Evolutionary conservation across 495 filamentous ascomycete genomes (phyloP).

Genomic region (Aspergillus indologenus): DNA sequence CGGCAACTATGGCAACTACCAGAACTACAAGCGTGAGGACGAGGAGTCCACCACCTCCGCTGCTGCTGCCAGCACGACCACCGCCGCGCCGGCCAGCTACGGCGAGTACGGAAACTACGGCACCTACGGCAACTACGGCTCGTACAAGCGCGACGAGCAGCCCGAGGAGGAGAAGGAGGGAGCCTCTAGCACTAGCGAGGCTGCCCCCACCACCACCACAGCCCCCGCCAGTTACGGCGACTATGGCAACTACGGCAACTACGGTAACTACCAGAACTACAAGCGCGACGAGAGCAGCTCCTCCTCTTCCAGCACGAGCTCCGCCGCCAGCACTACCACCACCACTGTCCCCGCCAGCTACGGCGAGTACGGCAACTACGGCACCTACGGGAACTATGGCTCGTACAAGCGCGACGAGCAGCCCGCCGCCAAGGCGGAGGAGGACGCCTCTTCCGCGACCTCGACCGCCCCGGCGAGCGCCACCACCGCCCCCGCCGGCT

Average conservation of each 20-base stretch:
- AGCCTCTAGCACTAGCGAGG: background rate
- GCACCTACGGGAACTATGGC: constrained; percentile 10
- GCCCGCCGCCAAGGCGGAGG: background rate
- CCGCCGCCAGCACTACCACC: too few species aligned
- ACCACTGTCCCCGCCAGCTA: constrained; percentile 5
- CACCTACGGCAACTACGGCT: constrained; percentile 14
- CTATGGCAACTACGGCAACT: constrained; percentile 15
- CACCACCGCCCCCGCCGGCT: constrained; percentile 6
- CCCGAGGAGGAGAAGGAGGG: background rate
- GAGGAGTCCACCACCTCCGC: background rate
- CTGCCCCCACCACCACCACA: background rate
- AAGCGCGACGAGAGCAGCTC: background rate
- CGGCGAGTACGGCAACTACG: constrained; percentile 13
- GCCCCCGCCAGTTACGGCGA: constrained; percentile 10
- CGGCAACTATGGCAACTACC: constrained; percentile 12
- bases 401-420: constrained; percentile 6
- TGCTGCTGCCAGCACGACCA: background rate
- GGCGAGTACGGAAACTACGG: constrained; percentile 17
- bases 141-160: constrained; percentile 8
- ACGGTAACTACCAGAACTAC: constrained; percentile 12
- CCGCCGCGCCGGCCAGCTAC: constrained; percentile 6
- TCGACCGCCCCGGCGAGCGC: constrained; percentile 1
- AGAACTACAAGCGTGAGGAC: constrained; percentile 4
- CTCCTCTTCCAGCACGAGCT: background rate
- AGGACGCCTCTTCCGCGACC: background rate